A percentile compares a stretch with the other conserved stretches of the same genome.
These are phyloP conservation scores for Psilocybe subaeruginosa DNA, from an alignment of 768 basidiomycete genomes.

Conservation along the genomic window DNA sequence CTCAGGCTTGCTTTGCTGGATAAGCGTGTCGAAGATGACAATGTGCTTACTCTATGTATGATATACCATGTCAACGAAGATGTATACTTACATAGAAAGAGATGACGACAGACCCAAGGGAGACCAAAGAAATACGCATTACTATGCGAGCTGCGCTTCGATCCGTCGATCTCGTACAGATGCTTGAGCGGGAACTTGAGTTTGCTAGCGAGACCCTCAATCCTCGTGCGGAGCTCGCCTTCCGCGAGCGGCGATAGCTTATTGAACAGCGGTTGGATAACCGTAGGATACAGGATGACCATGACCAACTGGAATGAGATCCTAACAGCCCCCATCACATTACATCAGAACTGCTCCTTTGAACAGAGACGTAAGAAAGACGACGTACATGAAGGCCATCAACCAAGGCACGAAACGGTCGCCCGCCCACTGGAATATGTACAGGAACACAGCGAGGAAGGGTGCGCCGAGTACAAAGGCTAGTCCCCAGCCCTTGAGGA, in stretches of 20 bases:
- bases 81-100: neutral
- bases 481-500: conserved; percentile 79
- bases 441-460: conserved; percentile 85
- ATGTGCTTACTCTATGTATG: conserved; percentile 80
- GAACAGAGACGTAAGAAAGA: neutral
- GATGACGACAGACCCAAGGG: conserved; percentile 69
- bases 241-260: conserved; percentile 85
- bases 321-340: conserved; percentile 38
- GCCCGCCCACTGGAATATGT: conserved; percentile 92
- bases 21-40: conserved; percentile 96
- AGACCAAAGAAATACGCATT: conserved; percentile 99
- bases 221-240: conserved; percentile 76
- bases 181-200: conserved; percentile 94
- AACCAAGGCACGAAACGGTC: conserved; percentile 91
- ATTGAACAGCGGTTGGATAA: conserved; percentile 97
- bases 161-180: conserved; percentile 96
- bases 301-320: conserved; percentile 83
- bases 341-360: neutral
- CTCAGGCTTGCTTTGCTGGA: conserved; percentile 86
- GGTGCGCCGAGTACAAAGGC: conserved; percentile 78
- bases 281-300: conserved; percentile 79
- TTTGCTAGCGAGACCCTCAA: conserved; percentile 75
- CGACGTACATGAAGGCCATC: conserved; percentile 86
- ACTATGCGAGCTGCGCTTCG: conserved; percentile 92
- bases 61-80: neutral